Evolutionary conservation across 78 protist genomes (phyloP).

Genomic region (Isochrysis galbana): DNA sequence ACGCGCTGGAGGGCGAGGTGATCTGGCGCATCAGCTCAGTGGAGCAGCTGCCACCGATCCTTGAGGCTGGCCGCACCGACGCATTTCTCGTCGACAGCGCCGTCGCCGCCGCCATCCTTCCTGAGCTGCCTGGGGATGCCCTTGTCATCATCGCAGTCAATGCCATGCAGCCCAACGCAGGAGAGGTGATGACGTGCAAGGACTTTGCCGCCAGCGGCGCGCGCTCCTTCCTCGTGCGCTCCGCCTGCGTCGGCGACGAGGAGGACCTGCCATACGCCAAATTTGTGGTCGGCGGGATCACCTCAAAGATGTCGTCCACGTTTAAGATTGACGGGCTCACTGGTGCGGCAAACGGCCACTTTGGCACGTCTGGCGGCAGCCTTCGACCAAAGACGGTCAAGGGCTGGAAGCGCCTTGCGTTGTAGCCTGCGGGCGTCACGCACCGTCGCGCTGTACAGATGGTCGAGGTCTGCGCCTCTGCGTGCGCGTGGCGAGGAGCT

Average conservation of each 20-base stretch:
- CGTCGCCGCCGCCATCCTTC: background rate
- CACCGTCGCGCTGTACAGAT: no score
- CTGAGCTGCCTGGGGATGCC: background rate
- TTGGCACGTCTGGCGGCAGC: background rate
- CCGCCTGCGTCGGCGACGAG: background rate
- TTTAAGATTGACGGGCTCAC: background rate
- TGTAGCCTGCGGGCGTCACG: no score
- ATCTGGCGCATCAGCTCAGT: background rate
- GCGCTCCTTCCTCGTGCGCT: background rate
- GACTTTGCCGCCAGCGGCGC: background rate
- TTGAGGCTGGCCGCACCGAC: background rate
- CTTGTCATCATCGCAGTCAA: background rate
- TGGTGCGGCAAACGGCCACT: background rate
- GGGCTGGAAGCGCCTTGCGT: no score
- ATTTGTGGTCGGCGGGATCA: background rate
- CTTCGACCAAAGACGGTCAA: no score
- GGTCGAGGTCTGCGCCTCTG: no score
- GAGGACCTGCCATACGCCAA: background rate
- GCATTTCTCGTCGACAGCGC: background rate
- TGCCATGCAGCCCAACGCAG: background rate
- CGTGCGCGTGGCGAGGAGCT: no score
- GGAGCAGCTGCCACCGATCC: background rate
- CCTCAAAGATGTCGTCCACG: background rate
- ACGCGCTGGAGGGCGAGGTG: background rate
- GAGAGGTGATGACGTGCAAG: background rate